Evolutionary conservation across 2,329 filamentous ascomycete species (phyloP), one percentile per base, ranked within the genome.

Genomic region (Penicillium vulpinum): DNA sequence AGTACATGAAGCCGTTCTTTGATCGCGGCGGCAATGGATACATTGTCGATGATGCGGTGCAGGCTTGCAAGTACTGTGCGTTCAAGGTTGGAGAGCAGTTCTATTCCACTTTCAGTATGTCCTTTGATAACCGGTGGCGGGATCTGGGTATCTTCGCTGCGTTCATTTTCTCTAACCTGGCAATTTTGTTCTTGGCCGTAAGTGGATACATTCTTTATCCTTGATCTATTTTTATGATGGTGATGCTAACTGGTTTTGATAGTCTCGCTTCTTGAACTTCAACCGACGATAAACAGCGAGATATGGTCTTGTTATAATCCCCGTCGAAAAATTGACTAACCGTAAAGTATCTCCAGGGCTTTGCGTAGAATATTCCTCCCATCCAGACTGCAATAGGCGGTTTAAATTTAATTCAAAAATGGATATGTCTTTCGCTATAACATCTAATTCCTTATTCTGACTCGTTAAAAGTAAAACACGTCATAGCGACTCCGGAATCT

Each of bases 81-180:
- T 95, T 86, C 77, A 86, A 83, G 60, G 77, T 90, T 13, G 92
- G 91, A 29, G 89, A 96, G 62, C 81, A 96, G 76, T 96, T 93
- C 69, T 95, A 90, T 70, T 70, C 78, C 51, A 81, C 84, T 0
- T 81, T 95, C 18, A 81, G 83, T 2, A 83, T 95, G 67, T 78
- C 76, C 2, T 96, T 88, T 66, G 77, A 78, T 41, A 75, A 89
- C 62, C 79, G 91, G 16, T 96, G 91, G 91, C 83, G 91, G 54
- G 91, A 96, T 65, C 61, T 94, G 55, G 92, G 91, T 2, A 95
- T 96, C 60, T 88, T 88, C 64, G 64, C 83, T 31, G 88, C 87
- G 1, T 96, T 92, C 68, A 82, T 95, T 51, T 90, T 76, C 15
- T 91, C 87, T 69, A 96, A 95, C 72, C 69, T 94, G 67, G 82